Evolutionary conservation across 2,329 filamentous ascomycete genomes (phyloP), one percentile per base, ranked within the genome.

Genomic region (Graphiopsis chlorocephala): DNA sequence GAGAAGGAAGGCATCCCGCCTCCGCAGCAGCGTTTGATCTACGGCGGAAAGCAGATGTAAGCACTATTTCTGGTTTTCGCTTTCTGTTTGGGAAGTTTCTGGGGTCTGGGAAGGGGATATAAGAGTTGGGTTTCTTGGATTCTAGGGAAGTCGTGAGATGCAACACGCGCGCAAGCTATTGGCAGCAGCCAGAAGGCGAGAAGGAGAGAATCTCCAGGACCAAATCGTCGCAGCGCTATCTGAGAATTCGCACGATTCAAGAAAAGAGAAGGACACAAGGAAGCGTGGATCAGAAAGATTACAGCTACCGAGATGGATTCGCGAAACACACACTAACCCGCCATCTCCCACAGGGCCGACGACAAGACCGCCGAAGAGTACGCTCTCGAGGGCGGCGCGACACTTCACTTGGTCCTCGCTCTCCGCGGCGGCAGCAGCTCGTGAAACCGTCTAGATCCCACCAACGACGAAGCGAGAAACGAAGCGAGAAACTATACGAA

Each of bases 1-100:
- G 95, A 99, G 83, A 98, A 98, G 82, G 95, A 98, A 78, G 95
- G 95, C 64, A 99, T 99, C 73, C 94, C 95, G 50, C 95, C 95
- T 0, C 93, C 95, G 20, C 95, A 99, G 81, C 95, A 99, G 81
- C 89, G 95, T 65, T 83, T 99, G 70, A 99, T 99, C 75, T 97
- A 90, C 76, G 93, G 94, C 62, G 95, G 95, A 74, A 99, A 99
- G 84, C 95, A 99, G 79, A 97, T 99, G 95, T 97, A 73, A 61
- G 78, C 61, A 23, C 8, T 3, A 45, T 45, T 12, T 20, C 3
- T 17, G n/a, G n/a, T 10, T 31, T 31, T 31, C 11, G 29, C 11
- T 31, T 31, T 11, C 29, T 31, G 35, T 23, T 20, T 28, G n/a
- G 26, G n/a, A 25, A 23, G 11, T 50, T 7, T n/a, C n/a, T n/a